phyloP scores from a whole-genome alignment of 78 protist species.

The Dictyostelium brefeldianum region DNA sequence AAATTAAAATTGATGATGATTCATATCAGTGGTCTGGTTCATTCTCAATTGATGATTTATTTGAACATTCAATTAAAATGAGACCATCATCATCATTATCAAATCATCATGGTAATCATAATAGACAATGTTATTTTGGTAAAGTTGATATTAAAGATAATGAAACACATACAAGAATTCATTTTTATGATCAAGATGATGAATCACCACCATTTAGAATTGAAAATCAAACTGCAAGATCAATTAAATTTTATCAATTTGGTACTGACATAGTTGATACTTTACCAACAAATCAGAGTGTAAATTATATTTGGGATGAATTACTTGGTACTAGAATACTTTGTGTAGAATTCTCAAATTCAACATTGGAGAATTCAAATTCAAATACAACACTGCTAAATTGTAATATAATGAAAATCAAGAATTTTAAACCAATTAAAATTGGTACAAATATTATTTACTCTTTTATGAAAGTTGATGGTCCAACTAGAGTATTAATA shows the following conservation, averaged over 20 bases:
- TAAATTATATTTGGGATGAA: slow-evolving; percentile 71
- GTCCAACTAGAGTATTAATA: slow-evolving; percentile 65
- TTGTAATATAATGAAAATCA: slow-evolving; percentile 66
- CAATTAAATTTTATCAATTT: slow-evolving; percentile 33
- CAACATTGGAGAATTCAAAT: background rate
- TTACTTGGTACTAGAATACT: slow-evolving; percentile 15
- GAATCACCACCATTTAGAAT: slow-evolving; percentile 67
- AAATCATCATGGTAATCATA: background rate
- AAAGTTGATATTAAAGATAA: slow-evolving; percentile 45
- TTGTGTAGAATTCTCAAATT: slow-evolving; percentile 3
- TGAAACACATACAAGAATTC: slow-evolving; percentile 14
- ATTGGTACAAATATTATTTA: slow-evolving; percentile 55
- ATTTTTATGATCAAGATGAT: slow-evolving; percentile 16
- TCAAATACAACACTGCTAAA: background rate
- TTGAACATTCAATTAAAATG: slow-evolving; percentile 29
- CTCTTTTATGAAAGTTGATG: slow-evolving; percentile 57
- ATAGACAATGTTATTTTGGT: background rate
- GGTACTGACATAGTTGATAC: slow-evolving; percentile 29
- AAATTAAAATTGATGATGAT: slow-evolving; percentile 43
- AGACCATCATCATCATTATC: no score
- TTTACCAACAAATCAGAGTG: slow-evolving; percentile 11
- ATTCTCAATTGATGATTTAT: slow-evolving; percentile 50
- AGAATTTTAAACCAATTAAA: slow-evolving; percentile 53
- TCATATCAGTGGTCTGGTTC: slow-evolving; percentile 53
- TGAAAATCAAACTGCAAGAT: slow-evolving; percentile 69